Percentiles rank a stretch among this genome's conserved stretches.
Conservation (phyloP, 108 stramenopile species). For the Fragilariopsis cylindrus region DNA sequence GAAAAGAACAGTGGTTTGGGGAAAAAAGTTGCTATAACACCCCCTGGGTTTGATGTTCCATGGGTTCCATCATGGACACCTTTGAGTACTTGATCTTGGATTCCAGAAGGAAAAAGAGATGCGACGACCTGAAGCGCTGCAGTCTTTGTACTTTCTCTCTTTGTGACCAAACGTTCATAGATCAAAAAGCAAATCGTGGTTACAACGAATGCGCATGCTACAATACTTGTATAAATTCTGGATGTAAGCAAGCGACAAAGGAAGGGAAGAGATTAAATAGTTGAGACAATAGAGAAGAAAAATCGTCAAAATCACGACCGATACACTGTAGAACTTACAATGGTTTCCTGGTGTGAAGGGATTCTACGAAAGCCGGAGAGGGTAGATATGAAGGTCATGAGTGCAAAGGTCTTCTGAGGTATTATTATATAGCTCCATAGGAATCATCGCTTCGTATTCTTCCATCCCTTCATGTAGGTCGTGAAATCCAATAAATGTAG, state of each 20-base stretch:
- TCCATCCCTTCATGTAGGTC: constrained; percentile 25
- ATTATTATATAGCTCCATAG: constrained; percentile 7
- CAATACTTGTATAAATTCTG: constrained; percentile 18
- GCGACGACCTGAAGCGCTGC: constrained; percentile 12
- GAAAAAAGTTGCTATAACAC: constrained; percentile 10
- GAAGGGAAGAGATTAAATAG: neutral
- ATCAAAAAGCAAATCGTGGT: constrained; percentile 13
- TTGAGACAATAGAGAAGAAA: neutral
- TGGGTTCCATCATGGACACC: constrained; percentile 7
- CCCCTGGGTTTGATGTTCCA: neutral
- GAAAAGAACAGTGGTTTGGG: constrained; percentile 3
- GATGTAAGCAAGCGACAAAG: neutral
- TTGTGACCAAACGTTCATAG: constrained; percentile 22
- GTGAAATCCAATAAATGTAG: constrained; percentile 23
- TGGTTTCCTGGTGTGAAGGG: constrained; percentile 12
- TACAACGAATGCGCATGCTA: constrained; percentile 8
- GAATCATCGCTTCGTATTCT: constrained; percentile 11
- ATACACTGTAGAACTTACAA: neutral
- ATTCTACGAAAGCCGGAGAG: constrained; percentile 11
- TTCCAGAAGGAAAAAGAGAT: constrained; percentile 22
- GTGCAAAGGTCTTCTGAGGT: constrained; percentile 22
- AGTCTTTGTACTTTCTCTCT: constrained; percentile 10
- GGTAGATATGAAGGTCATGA: constrained; percentile 31
- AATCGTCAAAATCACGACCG: neutral
- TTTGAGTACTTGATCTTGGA: constrained; percentile 9